These are phyloP conservation scores for Daedalea quercina DNA, from an alignment of 768 basidiomycete genomes.

Conservation along the genomic window DNA sequence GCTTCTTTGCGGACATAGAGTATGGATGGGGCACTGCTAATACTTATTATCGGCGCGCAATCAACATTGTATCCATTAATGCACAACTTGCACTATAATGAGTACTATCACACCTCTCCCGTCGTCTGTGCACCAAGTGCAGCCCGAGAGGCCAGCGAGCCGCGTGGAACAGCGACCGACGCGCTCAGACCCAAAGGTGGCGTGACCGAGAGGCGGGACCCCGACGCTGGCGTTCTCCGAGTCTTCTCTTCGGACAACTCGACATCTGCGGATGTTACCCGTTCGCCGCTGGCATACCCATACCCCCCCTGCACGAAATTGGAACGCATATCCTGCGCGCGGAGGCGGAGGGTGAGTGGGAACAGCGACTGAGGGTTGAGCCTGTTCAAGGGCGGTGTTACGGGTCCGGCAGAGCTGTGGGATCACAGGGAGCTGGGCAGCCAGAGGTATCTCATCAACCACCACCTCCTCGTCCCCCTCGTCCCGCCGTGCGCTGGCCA, in stretches of 20 bases:
- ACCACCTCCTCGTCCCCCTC: not conserved
- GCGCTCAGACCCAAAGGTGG: too few species aligned
- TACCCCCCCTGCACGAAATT: too few species aligned
- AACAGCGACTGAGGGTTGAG: too few species aligned
- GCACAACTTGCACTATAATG: not conserved
- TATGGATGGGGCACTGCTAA: not conserved
- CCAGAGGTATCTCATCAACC: not conserved
- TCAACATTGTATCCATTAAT: slow-evolving; percentile 3
- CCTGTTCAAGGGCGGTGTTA: not conserved
- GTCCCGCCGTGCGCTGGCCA: not conserved
- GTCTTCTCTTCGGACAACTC: too few species aligned
- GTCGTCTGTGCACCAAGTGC: not conserved
- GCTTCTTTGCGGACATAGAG: not conserved
- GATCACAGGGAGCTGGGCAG: not conserved
- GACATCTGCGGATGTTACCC: too few species aligned
- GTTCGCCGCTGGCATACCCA: too few species aligned
- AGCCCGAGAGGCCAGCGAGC: too few species aligned
- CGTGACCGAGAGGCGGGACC: too few species aligned
- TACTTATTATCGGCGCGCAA: not conserved
- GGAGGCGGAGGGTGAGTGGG: too few species aligned
- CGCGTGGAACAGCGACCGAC: too few species aligned
- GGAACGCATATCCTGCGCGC: too few species aligned
- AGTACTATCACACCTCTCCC: not conserved
- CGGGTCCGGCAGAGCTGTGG: not conserved
- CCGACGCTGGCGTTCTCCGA: too few species aligned